Evolutionary conservation across 768 basidiomycete genomes (phyloP).

Genomic region (Tephrocybe sp.): DNA sequence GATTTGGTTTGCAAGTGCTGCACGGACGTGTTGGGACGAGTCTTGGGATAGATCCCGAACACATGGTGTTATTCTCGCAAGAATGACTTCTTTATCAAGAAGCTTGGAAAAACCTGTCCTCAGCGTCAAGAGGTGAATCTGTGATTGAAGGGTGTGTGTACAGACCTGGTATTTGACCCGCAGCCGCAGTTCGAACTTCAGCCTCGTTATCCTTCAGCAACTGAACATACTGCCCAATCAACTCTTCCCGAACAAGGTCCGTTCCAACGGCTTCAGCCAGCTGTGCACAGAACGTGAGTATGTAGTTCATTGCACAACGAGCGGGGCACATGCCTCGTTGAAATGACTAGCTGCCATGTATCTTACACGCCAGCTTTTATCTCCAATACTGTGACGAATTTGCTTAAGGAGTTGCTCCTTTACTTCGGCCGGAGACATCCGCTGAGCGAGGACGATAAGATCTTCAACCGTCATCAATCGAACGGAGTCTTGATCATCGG

Average conservation of each 20-base stretch:
- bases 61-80: conserved; percentile 90
- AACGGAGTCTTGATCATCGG: conserved; percentile 98
- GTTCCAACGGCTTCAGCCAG: conserved; percentile 88
- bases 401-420: conserved; percentile 88
- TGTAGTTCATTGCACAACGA: neutral
- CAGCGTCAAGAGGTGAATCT: conserved; percentile 2
- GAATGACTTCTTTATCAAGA: conserved; percentile 90
- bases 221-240: conserved; percentile 90
- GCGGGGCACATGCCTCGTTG: conserved; percentile 69
- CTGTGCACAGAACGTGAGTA: conserved; percentile 32
- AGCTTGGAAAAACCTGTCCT: conserved; percentile 86
- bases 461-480: conserved; percentile 93
- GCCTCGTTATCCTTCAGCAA: conserved; percentile 98
- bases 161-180: conserved; percentile 94
- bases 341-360: conserved; percentile 99
- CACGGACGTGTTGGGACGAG: conserved; percentile 94
- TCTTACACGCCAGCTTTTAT: conserved; percentile 98
- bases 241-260: conserved; percentile 89
- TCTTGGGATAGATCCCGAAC: conserved; percentile 94
- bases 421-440: conserved; percentile 82
- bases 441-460: conserved; percentile 87
- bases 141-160: conserved; percentile 5
- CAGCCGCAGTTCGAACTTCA: conserved; percentile 94
- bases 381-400: conserved; percentile 82
- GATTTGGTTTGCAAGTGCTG: conserved; percentile 94